Percentiles rank a stretch among this genome's conserved stretches.
These are phyloP conservation scores for Seiridium cupressi DNA, from an alignment of 2,329 filamentous ascomycete genomes.

Conservation along the genomic window DNA sequence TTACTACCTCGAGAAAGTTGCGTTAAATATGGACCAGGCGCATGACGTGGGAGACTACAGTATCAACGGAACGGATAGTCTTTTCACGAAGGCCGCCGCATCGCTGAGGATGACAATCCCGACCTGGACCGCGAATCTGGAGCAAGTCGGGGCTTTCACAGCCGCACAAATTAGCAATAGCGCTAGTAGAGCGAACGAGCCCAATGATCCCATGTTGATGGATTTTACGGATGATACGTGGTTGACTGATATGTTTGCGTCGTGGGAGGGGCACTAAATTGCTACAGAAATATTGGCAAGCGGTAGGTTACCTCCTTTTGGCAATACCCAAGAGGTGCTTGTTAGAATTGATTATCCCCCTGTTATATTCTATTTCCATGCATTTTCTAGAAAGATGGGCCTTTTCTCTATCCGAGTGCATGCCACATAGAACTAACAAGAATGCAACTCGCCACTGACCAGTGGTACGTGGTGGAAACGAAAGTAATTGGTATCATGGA, in stretches of 20 bases:
- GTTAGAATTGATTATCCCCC: no score
- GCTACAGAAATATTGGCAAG: no score
- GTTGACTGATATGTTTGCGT: slow-evolving; percentile 10
- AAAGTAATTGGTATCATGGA: no score
- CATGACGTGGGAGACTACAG: slow-evolving; percentile 16
- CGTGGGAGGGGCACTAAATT: slow-evolving; percentile 4
- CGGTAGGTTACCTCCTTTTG: no score
- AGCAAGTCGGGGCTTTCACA: background rate
- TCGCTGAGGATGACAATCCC: slow-evolving; percentile 3
- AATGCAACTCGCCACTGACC: no score
- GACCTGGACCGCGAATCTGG: background rate
- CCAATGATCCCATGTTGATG: slow-evolving; percentile 2
- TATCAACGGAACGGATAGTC: slow-evolving; percentile 8
- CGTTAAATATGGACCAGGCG: slow-evolving; percentile 16
- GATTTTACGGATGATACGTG: slow-evolving; percentile 11
- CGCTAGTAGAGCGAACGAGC: background rate
- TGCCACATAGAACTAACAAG: no score
- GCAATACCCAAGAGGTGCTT: no score
- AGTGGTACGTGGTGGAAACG: no score
- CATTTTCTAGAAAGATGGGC: no score
- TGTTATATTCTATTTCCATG: no score
- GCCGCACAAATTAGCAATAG: background rate
- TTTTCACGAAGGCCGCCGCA: slow-evolving; percentile 6
- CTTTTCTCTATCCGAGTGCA: no score
- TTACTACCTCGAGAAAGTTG: slow-evolving; percentile 15